Evolutionary conservation across 169 alveolate species (phyloP), one percentile per base, ranked within the genome.

Genomic region (Sarcocystis neurona): DNA sequence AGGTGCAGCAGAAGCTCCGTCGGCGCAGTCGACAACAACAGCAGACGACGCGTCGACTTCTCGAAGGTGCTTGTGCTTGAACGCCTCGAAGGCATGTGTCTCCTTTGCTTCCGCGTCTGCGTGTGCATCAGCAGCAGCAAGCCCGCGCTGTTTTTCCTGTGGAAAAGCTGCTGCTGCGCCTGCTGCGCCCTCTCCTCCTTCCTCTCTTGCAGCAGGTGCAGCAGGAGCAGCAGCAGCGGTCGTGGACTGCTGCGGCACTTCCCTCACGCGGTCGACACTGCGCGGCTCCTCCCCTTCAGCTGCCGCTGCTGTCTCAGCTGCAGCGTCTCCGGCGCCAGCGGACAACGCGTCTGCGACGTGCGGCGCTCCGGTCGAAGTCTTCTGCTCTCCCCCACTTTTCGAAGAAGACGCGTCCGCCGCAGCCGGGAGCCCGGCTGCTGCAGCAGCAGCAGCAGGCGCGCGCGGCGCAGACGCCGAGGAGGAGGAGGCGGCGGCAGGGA

Each of bases 11-110:
- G 82, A 15, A 18, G 56, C 5, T 27, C 82, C 82, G 82, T 72
- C 82, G 15, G 82, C 82, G 34, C 82, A 0, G 34, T 15, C 82
- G 32, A 72, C 82, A n/a, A 72, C 82, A 56, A 72, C 82, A 18
- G 82, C 82, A 32, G 82, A 72, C 56, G 10, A 32, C 39, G 34
- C 82, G 18, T 72, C 82, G 15, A 72, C 82, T 32, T 72, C 82
- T 27, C 82, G 82, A 6, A 72, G 53, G 23, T 72, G 82, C 27
- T 72, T 39, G 82, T 72, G 82, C 34, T 72, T 72, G 53, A 37
- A 27, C 6, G 82, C 82, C 56, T 72, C 56, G 56, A 72, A 72
- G 37, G n/a, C n/a, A n/a, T 72, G 43, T 72, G 82, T 12, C 56
- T 48, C 23, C 66, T 53, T 53, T 12, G 66, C 53, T 3, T 8